These are phyloP conservation scores for Syzygium jambos DNA, from an alignment of 345 rosid genomes.

Conservation along the genomic window DNA sequence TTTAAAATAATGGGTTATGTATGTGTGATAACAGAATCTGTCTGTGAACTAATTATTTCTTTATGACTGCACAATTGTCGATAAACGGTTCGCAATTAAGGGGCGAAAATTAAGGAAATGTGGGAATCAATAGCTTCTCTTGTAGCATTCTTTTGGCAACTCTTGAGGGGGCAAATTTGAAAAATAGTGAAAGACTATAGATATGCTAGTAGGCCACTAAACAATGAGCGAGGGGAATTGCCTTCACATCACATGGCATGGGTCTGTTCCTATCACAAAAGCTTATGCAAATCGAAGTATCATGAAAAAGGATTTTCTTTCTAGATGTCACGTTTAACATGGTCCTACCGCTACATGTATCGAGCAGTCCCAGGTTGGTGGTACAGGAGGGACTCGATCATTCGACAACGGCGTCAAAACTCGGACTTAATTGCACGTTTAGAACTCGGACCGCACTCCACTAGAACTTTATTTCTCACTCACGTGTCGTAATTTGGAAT, in stretches of 20 bases:
- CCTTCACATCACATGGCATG: background rate
- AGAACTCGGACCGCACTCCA: background rate
- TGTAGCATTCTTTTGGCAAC: background rate
- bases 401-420: background rate
- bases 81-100: background rate
- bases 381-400: background rate
- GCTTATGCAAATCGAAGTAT: background rate
- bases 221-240: background rate
- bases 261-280: background rate
- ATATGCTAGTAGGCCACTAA: background rate
- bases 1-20: background rate
- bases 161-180: background rate
- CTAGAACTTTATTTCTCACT: background rate
- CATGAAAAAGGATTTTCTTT: background rate
- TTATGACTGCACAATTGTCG: background rate
- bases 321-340: background rate
- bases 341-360: background rate
- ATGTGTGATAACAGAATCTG: background rate
- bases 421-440: background rate
- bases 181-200: background rate
- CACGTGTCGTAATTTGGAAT: background rate
- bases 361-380: background rate
- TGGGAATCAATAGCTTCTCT: background rate
- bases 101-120: background rate
- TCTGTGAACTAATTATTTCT: background rate